Base-by-base conservation (phyloP, 2,329 filamentous ascomycete genomes). In the Phoma sp. region DNA sequence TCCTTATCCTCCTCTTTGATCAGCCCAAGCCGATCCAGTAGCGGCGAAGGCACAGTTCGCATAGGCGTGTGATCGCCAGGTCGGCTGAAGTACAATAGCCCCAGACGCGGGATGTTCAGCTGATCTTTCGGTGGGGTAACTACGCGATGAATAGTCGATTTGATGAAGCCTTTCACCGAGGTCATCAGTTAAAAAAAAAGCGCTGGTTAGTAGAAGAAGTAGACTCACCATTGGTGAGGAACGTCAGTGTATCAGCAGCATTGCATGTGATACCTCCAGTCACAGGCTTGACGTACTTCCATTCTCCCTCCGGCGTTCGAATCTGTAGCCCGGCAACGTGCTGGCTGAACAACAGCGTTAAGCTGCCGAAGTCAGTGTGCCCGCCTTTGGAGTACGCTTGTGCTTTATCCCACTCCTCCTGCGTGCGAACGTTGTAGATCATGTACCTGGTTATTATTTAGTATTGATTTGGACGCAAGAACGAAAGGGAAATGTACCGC, bases 311-410 rank as follows among this genome's bases (percentile, higher is more conserved):
- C 2, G 52, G 54, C n/a, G 56, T 72, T 63, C 42, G 48, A 15
- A 86, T 81, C 58, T 86, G 83, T 1, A 86, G 71, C 0, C 79
- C 83, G 0, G 83, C 82, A 0, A 86, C 80, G 0, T 83, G 84
- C 57, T 86, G 84, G 0, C 83, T 75, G 70, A 86, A 85, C 0
- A 86, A 74, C 4, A 86, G 68, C 0, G 83, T 85, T 1, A 85
- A 72, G 0, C 79, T 80, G 0, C 83, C 83, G 0, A 85, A 72
- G 56, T 86, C 83, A 0, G 83, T 85, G 57, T 86, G 83, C 0
- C 83, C 83, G 7, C 54, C 51, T 34, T 56, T 55, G 57, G 47
- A 74, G 71, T 73, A 32, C 65, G 70, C 1, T 76, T 78, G 61
- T 2, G 57, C 46, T 78, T 75, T 32, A 74, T 76, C 75, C 56